Conservation (phyloP, 1,139 yeast species). For the Ogataea hybrid region DNA sequence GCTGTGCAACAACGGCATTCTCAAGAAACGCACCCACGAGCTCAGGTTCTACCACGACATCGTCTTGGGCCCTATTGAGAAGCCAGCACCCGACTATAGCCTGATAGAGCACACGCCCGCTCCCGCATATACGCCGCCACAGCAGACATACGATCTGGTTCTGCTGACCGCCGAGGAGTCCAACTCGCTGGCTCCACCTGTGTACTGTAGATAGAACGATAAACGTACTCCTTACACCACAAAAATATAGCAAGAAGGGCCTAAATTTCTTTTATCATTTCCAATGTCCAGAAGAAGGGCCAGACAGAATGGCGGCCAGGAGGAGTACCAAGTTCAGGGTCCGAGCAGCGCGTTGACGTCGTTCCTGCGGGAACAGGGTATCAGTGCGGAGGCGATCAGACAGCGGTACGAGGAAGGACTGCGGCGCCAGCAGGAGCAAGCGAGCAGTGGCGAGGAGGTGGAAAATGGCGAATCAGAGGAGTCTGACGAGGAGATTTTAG, state of each 20-base stretch:
- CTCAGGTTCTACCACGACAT: too few species aligned
- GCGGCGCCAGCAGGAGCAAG: conserved; percentile 27
- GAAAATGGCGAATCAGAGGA: conserved; percentile 14
- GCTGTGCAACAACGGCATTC: too few species aligned
- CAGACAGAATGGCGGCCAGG: conserved; percentile 8
- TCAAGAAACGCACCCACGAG: too few species aligned
- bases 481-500: conserved; percentile 33
- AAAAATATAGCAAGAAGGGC: not conserved
- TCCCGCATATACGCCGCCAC: too few species aligned
- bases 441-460: conserved; percentile 21
- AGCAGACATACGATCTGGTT: too few species aligned
- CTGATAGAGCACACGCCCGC: too few species aligned
- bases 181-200: too few species aligned
- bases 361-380: conserved; percentile 79
- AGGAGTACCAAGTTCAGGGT: conserved; percentile 54
- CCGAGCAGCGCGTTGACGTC: conserved; percentile 81
- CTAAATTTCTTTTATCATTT: not conserved
- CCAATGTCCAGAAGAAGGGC: conserved; percentile 26
- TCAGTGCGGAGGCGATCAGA: conserved; percentile 76
- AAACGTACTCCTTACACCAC: conserved; percentile 4
- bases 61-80: too few species aligned
- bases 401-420: conserved; percentile 47
- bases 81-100: too few species aligned
- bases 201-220: too few species aligned
- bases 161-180: too few species aligned